phyloP scores from a whole-genome alignment of 306 rosid genomes.

The Alnus rubra region DNA sequence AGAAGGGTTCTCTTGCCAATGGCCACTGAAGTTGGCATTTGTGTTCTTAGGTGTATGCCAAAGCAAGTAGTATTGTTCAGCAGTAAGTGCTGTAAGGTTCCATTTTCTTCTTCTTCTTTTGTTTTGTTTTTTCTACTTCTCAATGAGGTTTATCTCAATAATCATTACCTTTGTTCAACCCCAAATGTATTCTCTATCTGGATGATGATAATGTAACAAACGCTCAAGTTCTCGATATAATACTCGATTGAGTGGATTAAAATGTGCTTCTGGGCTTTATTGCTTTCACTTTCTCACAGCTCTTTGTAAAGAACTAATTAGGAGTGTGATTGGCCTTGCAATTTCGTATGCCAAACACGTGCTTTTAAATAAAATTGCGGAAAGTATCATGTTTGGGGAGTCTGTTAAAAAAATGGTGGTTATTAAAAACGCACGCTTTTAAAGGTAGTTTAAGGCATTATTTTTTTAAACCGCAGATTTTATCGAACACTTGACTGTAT shows the following conservation, averaged over 20 bases:
- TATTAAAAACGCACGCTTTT: no score
- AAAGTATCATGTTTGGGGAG: no score
- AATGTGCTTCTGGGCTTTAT: background rate
- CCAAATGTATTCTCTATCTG: background rate
- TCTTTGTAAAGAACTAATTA: no score
- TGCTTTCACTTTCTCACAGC: background rate
- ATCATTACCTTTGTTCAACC: background rate
- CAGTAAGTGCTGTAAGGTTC: constrained; percentile 21
- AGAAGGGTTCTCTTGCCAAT: constrained; percentile 52
- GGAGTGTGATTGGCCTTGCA: no score
- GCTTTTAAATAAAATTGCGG: no score
- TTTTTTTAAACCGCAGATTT: no score
- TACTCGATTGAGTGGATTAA: background rate
- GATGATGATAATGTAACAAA: background rate
- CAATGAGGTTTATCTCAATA: constrained; percentile 10
- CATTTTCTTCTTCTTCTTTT: background rate
- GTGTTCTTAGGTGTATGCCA: constrained; percentile 22
- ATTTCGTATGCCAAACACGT: no score
- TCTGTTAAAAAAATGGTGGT: no score
- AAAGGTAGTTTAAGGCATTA: no score
- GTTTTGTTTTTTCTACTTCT: background rate
- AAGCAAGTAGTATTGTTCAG: constrained; percentile 27
- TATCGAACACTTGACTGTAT: no score
- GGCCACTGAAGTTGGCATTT: constrained; percentile 57
- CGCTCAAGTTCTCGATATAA: background rate